Conservation (phyloP, 2,329 filamentous ascomycete species). For the Ophiocordyceps sinensis region DNA sequence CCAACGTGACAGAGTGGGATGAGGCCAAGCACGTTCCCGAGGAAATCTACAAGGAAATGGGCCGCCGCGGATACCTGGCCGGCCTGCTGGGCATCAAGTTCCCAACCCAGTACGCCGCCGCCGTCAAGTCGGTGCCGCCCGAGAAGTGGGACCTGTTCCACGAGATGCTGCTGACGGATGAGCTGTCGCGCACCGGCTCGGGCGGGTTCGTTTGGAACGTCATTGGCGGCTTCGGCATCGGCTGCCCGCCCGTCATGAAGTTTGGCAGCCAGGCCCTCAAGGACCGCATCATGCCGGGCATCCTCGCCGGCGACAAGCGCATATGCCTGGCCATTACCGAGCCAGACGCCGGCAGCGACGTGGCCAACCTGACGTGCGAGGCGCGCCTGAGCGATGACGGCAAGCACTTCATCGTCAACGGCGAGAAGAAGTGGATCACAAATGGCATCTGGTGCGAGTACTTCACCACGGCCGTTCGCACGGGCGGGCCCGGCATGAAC, state of each 20-base stretch:
- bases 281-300: constrained; percentile 75
- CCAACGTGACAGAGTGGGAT: constrained; percentile 90
- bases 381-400: constrained; percentile 89
- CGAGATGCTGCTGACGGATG: constrained; percentile 89
- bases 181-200: constrained; percentile 75
- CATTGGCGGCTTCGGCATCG: constrained; percentile 92
- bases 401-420: constrained; percentile 98
- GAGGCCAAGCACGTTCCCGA: constrained; percentile 83
- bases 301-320: constrained; percentile 84
- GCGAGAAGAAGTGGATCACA: constrained; percentile 99
- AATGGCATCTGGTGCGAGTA: constrained; percentile 96
- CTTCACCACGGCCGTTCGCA: constrained; percentile 93
- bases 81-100: constrained; percentile 78
- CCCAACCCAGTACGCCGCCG: constrained; percentile 58
- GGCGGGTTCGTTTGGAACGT: constrained; percentile 96
- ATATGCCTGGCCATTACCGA: constrained; percentile 97
- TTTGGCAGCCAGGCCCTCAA: constrained; percentile 77
- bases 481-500: constrained; percentile 79
- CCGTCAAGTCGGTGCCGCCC: constrained; percentile 61
- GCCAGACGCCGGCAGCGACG: constrained; percentile 86
- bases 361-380: constrained; percentile 90
- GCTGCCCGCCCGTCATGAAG: constrained; percentile 80
- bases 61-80: constrained; percentile 81
- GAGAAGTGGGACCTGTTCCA: constrained; percentile 99
- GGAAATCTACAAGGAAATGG: constrained; percentile 90